These are phyloP conservation scores for Fusarium musae DNA, from an alignment of 2,329 filamentous ascomycete species.

Conservation along the genomic window DNA sequence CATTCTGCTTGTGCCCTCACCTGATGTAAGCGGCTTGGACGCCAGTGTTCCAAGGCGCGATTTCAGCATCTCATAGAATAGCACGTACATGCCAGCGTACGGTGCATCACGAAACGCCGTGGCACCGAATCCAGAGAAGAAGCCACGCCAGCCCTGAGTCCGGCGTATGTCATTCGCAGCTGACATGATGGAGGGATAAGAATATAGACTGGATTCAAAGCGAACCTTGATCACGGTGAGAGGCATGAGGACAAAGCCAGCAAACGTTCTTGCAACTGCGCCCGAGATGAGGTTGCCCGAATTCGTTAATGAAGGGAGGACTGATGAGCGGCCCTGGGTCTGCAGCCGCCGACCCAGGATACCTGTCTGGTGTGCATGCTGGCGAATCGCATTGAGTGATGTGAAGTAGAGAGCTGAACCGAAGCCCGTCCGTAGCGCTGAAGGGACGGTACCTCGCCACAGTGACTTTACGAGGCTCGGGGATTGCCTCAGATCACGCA, in stretches of 20 bases:
- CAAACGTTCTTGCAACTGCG: conserved; percentile 83
- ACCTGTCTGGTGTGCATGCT: conserved; percentile 59
- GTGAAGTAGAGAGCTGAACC: conserved; percentile 96
- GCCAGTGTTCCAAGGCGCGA: conserved; percentile 59
- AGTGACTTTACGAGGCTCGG: conserved; percentile 74
- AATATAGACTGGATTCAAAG: conserved; percentile 89
- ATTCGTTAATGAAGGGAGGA: conserved; percentile 84
- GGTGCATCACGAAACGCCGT: conserved; percentile 95
- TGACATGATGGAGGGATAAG: conserved; percentile 78
- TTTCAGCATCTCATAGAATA: conserved; percentile 92
- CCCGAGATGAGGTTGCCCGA: conserved; percentile 87
- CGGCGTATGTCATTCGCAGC: conserved; percentile 80
- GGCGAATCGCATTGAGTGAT: conserved; percentile 84
- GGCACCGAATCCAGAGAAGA: conserved; percentile 94
- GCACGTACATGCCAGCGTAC: conserved; percentile 92
- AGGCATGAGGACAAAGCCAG: conserved; percentile 93
- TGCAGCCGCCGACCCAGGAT: conserved; percentile 39
- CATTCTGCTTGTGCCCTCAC: conserved; percentile 43
- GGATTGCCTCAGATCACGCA: conserved; percentile 61
- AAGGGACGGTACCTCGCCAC: conserved; percentile 94
- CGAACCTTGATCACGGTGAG: conserved; percentile 96
- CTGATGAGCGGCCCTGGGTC: conserved; percentile 65
- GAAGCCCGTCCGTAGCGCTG: conserved; percentile 90
- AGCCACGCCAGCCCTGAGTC: conserved; percentile 80
- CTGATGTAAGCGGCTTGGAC: conserved; percentile 21